Base-by-base conservation (phyloP, 1,139 yeast species). In the Yamadazyma dushanensis region DNA sequence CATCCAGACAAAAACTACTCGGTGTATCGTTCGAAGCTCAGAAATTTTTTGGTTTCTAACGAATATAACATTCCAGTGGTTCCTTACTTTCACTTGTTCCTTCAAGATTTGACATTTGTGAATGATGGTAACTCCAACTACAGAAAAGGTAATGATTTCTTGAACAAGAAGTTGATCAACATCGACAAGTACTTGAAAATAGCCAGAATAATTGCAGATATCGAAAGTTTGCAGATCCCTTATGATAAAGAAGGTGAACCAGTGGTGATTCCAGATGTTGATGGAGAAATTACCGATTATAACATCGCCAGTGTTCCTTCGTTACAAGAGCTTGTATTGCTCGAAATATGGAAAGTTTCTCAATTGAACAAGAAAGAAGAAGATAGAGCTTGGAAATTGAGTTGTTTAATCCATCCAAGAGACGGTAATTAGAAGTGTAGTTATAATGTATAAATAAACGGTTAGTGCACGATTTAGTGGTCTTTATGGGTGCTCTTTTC, bases 61-160 rank as follows among this genome's bases (percentile, higher is more conserved):
- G 83, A 78, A 31, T 73, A 77, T 43, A 62, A 72, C 29, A 64
- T 80, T 16, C 94, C 96, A 0, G 78, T 83, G 31, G 92, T 89
- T 16, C 97, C 97, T 5, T 90, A 87, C 56, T 73, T 89, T 43
- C 88, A 94, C 26, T 65, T 89, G 38, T 87, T 85, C 54, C 66
- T 89, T 34, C 95, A 88, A 54, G 97, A 90, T 57, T 66, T 90
- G 51, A 88, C 95, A 0, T 86, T 89, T 61, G 81, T 88, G 17
- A 80, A 82, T 33, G 97, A 90, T 51, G 97, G 97, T 14, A 89
- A 88, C 56, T 76, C 88, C 24, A 82, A 76, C 47, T 78, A 73
- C 52, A 67, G 89, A 52, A 76, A 71, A 43, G 80, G 81, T 17
- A 71, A 77, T 37, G 69, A 79, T 10, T 80, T 82, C 50, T 70